Base-by-base conservation (phyloP, 805 yeast species). In the Dipodascus albidus region DNA sequence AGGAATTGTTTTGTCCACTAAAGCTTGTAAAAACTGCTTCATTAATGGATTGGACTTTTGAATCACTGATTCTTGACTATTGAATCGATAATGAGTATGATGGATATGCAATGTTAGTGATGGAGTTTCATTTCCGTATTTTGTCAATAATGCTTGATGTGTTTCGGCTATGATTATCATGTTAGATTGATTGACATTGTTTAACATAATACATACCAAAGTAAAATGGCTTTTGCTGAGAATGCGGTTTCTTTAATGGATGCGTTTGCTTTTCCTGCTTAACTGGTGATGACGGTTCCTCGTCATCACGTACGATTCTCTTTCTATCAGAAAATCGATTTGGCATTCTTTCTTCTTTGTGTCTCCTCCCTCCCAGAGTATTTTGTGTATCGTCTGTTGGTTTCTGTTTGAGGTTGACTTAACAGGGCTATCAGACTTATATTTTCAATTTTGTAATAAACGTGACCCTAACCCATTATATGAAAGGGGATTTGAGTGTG, bases 11-110 rank as follows among this genome's bases (percentile, higher is more conserved):
- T 91, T 95, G 53, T 79, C 73, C 15, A 89, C 83, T 9, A 91
- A 85, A 62, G 82, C 85, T 58, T 83, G 81, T 56, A 91, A 70
- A 61, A 93, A 93, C 57, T 83, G 58, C 54, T 83, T 85, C 50
- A 87, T 79, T 64, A 86, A 78, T 15, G 87, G 84, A 56, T 87
- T 85, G 61, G 78, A 78, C 63, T 85, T 85, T 3, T 96, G 89
- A 44, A 93, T 85, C 50, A 86, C 78, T 4, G 95, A 88, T 60
- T 90, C 97, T 51, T 85, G 91, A 58, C 86, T 87, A 57, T 95
- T 95, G 71, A 91, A 90, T 56, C 95, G 78, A 67, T 82, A 91
- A 68, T 90, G 96, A 54, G 87, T 88, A 61, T 88, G 93, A 68
- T 87, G 90, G 22, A 91, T 88, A 63, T 91, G 97, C 62, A 91